Evolutionary conservation across 2,329 filamentous ascomycete genomes (phyloP).

Genomic region (Penicillium aurantiogriseum): DNA sequence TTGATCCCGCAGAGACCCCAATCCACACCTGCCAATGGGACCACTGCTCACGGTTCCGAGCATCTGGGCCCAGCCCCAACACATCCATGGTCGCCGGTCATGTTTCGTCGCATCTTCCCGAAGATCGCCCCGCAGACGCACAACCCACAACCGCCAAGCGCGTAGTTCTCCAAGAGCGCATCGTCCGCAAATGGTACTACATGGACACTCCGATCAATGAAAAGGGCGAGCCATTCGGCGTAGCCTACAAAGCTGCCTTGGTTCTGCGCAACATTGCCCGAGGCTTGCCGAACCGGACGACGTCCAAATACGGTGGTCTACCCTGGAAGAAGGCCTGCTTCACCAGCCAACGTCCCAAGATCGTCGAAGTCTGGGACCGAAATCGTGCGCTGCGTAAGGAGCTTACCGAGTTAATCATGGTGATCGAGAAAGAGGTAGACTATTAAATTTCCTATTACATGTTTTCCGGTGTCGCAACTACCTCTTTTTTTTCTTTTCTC

Average conservation of each 20-base stretch:
- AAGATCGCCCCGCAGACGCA: slow-evolving; percentile 35
- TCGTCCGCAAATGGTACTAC: slow-evolving; percentile 42
- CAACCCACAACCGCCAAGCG: slow-evolving; percentile 38
- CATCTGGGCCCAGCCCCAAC: slow-evolving; percentile 34
- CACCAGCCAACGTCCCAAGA: slow-evolving; percentile 38
- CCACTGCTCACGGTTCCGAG: slow-evolving; percentile 38
- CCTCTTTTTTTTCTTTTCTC: slow-evolving; percentile 9
- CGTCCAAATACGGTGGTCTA: slow-evolving; percentile 30
- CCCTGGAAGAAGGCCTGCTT: slow-evolving; percentile 44
- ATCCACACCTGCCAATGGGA: slow-evolving; percentile 42
- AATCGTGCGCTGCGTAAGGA: slow-evolving; percentile 44
- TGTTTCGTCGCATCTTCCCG: slow-evolving; percentile 41
- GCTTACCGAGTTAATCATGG: slow-evolving; percentile 44
- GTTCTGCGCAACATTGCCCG: slow-evolving; percentile 49
- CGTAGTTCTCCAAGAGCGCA: slow-evolving; percentile 39
- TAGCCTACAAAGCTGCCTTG: slow-evolving; percentile 49
- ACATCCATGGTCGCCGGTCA: slow-evolving; percentile 41
- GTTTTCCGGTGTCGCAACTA: neutral
- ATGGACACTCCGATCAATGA: slow-evolving; percentile 45
- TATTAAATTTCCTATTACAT: slow-evolving; percentile 24
- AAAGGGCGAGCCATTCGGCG: slow-evolving; percentile 43
- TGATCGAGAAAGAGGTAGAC: slow-evolving; percentile 42
- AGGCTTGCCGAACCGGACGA: slow-evolving; percentile 39
- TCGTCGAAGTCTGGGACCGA: slow-evolving; percentile 41
- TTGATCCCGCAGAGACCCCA: slow-evolving; percentile 34